Evolutionary conservation across 2,329 filamentous ascomycete genomes (phyloP).

Genomic region (Claviceps monticola): DNA sequence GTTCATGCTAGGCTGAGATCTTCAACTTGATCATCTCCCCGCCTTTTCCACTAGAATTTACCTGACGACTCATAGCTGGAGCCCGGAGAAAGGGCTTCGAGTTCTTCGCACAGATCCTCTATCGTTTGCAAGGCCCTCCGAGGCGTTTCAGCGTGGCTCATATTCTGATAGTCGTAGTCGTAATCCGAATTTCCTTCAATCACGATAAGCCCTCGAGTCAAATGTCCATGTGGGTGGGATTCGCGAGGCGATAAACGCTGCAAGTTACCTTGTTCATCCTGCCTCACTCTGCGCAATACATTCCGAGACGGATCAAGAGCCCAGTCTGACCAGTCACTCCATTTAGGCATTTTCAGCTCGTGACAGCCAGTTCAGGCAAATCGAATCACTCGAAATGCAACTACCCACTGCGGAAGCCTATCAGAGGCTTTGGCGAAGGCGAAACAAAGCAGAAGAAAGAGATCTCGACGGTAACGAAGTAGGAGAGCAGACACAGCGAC

Average conservation of each 20-base stretch:
- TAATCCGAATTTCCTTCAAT: conserved; percentile 1
- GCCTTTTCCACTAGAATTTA: not conserved
- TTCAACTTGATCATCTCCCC: not conserved
- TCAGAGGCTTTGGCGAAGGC: not conserved
- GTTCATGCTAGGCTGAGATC: not conserved
- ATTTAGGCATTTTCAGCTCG: conserved; percentile 6
- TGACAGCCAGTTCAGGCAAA: not conserved
- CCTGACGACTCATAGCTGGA: conserved; percentile 1
- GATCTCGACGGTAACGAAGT: not conserved
- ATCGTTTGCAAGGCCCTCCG: conserved; percentile 1
- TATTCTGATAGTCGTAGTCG: conserved; percentile 1
- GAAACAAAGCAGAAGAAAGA: not conserved
- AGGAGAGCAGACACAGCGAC: not conserved
- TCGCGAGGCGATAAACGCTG: not conserved
- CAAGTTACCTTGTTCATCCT: conserved; percentile 4
- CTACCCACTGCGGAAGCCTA: conserved; percentile 1
- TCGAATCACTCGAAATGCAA: conserved; percentile 1
- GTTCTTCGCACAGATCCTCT: not conserved
- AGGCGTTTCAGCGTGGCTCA: not conserved
- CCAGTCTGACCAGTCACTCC: conserved; percentile 16
- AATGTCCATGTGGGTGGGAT: not conserved
- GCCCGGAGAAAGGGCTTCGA: conserved; percentile 1
- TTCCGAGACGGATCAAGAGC: conserved; percentile 9
- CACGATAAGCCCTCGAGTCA: not conserved
- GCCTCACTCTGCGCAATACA: conserved; percentile 13